Base-by-base conservation (phyloP, 192 early-diverging fungal genomes). In the Coemansia sp. region DNA sequence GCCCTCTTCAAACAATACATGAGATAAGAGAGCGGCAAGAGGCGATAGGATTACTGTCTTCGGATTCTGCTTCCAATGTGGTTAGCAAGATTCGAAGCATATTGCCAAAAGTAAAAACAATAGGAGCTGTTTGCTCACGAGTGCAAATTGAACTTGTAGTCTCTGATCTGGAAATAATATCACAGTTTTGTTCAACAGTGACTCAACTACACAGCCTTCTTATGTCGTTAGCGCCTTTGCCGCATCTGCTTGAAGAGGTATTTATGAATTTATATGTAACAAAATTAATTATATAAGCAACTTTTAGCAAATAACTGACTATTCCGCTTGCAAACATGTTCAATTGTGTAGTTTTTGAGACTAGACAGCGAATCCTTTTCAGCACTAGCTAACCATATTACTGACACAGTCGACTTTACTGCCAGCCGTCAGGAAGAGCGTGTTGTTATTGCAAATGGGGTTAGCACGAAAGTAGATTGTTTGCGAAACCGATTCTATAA, bases 161-260 rank as follows among this genome's bases (percentile, higher is more conserved):
- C 16, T 45, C 71, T 0, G 79, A 81, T 44, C 56, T 81, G 17
- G 74, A 81, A 37, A 39, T 62, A 11, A 49, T 81, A 7, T 61
- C 68, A 10, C 79, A 81, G 46, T 76, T 81, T 71, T 54, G 71
- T 3, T 76, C 68, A 59, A 71, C 70, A 0, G 42, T 70, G 19
- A 68, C 72, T 9, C 68, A 81, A 25, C 51, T 81, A 1, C 62
- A 72, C 44, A 46, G 46, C 22, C n/a, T 74, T 7, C 22, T 81
- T 6, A 39, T 37, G 0, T 58, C 74, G 14, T 57, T 76, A 42
- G 61, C 40, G 11, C 54, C 53, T 7, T 22, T 68, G 11, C 67
- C 79, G 2, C 17, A 5, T 11, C 58, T 81, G n/a, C 53, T 81
- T 2, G 49, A 63, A 14, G 54, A 75, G 61, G 78, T 81, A 71